Conservation (phyloP, 1,284 basidiomycete species). For the Rhodofomes roseus region DNA sequence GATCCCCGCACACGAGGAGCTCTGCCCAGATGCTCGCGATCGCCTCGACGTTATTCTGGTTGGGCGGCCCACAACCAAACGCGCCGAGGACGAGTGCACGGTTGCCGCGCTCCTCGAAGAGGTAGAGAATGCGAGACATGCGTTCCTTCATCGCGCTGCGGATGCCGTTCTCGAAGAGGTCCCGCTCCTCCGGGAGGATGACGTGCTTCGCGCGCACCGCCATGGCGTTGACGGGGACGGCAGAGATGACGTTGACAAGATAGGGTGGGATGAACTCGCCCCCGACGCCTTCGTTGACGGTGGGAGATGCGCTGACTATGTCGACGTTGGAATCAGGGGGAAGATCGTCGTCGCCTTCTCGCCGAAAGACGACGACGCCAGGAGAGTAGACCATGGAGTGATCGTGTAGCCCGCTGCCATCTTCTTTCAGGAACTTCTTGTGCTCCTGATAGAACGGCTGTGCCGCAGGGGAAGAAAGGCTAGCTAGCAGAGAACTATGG, state of each 20-base stretch:
- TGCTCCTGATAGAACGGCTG: constrained; percentile 43
- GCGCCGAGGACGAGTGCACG: constrained; percentile 42
- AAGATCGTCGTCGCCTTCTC: constrained; percentile 31
- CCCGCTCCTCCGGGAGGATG: constrained; percentile 31
- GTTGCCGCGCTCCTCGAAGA: constrained; percentile 44
- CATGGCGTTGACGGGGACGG: constrained; percentile 41
- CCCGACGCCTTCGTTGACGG: constrained; percentile 22
- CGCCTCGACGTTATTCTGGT: constrained; percentile 39
- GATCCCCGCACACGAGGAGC: constrained; percentile 39
- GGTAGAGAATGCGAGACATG: constrained; percentile 39
- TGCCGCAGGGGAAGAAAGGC: constrained; percentile 35
- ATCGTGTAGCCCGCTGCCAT: constrained; percentile 39
- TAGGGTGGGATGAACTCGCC: constrained; percentile 39
- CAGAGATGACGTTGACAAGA: constrained; percentile 41
- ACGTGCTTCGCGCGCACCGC: constrained; percentile 38
- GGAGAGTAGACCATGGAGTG: constrained; percentile 50
- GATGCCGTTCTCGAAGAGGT: constrained; percentile 38
- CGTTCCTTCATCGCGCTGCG: constrained; percentile 36
- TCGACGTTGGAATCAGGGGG: constrained; percentile 8
- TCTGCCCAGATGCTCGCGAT: constrained; percentile 61
- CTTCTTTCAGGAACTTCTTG: constrained; percentile 28
- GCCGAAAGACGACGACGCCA: constrained; percentile 43
- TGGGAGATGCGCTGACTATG: constrained; percentile 5
- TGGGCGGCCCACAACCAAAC: constrained; percentile 42
- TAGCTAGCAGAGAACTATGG: constrained; percentile 41